Base-by-base conservation (phyloP, 805 yeast genomes). In the Kuraishia floccosa region DNA sequence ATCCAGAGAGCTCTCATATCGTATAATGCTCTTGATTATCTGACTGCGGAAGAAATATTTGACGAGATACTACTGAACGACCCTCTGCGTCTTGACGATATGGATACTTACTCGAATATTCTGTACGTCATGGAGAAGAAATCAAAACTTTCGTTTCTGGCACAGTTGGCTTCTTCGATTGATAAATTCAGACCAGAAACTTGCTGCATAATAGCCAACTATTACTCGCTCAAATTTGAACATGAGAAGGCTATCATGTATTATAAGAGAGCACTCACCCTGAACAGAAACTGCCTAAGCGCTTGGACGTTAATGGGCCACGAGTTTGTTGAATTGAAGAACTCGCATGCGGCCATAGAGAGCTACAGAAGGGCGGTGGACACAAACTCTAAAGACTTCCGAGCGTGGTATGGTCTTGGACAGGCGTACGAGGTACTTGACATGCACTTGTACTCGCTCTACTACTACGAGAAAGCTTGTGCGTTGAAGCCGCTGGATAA, bases 271-370 rank as follows among this genome's bases (percentile, higher is more conserved):
- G 98, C 98, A 0, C 59, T 91, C 24, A 72, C 83, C 0, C 61
- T 91, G 36, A 82, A 86, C 49, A 72, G 80, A 37, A 73, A 73
- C 41, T 84, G 93, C 42, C 60, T 86, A 13, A 73, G 85, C 39
- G 96, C 97, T 0, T 91, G 97, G 97, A 91, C 97, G 1, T 62
- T 91, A 35, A 86, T 91, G 96, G 99, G 99, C 8, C 99, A 91
- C 54, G 99, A 91, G 56, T 91, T 84, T 58, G 94, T 91, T 11
- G 99, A 91, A 51, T 65, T 91, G 43, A 87, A 89, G 47, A 91
- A 91, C 55, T 80, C 95, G 1, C 95, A 91, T 53, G 97, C 97
- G 1, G 98, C 98, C 1, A 91, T 91, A 33, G 96, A 89, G 58
- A 76, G 93, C 35, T 91, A 91, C 49, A 60, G 97, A 41, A 60